Percentiles rank a stretch among this genome's conserved stretches.
Evolutionary conservation across 1,284 basidiomycete species (phyloP).

Genomic region (Cryptococcus sp.): DNA sequence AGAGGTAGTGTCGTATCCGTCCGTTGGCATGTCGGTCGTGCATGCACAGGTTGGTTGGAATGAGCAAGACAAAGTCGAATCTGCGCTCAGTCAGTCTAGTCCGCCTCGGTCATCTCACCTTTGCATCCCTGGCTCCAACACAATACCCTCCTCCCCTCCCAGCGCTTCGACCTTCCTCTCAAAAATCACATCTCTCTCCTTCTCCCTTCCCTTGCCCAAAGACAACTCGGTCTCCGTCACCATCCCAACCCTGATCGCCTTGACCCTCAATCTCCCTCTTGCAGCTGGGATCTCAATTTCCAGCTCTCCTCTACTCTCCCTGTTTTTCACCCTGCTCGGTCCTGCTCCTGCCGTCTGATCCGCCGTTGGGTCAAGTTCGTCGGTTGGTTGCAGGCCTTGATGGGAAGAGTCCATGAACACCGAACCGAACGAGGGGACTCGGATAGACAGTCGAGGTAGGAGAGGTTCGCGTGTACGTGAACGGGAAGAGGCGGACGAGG

Average conservation of each 20-base stretch:
- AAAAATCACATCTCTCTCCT: constrained; percentile 24
- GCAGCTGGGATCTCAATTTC: constrained; percentile 10
- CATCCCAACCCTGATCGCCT: constrained; percentile 16
- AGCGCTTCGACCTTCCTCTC: constrained; percentile 19
- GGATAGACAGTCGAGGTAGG: constrained; percentile 7
- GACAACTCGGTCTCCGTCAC: constrained; percentile 13
- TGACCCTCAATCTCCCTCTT: constrained; percentile 4
- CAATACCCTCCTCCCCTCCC: constrained; percentile 18
- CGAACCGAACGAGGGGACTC: constrained; percentile 14
- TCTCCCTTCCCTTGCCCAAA: constrained; percentile 11
- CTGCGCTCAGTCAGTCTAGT: constrained; percentile 3
- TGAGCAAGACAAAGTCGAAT: constrained; percentile 27
- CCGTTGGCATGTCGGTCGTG: constrained; percentile 25
- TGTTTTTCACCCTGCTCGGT: constrained; percentile 3
- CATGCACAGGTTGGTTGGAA: constrained; percentile 17
- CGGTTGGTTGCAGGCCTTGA: neutral
- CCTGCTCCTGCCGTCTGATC: neutral
- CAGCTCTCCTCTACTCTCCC: constrained; percentile 12
- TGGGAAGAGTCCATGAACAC: constrained; percentile 14
- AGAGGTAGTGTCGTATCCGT: constrained; percentile 16
- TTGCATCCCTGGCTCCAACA: constrained; percentile 19
- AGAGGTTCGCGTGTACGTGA: neutral
- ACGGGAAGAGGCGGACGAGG: constrained; percentile 1
- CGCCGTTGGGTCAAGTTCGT: neutral
- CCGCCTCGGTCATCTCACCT: constrained; percentile 9